phyloP scores from a whole-genome alignment of 495 filamentous ascomycete species.

The Hyaloscypha hepaticicola region DNA sequence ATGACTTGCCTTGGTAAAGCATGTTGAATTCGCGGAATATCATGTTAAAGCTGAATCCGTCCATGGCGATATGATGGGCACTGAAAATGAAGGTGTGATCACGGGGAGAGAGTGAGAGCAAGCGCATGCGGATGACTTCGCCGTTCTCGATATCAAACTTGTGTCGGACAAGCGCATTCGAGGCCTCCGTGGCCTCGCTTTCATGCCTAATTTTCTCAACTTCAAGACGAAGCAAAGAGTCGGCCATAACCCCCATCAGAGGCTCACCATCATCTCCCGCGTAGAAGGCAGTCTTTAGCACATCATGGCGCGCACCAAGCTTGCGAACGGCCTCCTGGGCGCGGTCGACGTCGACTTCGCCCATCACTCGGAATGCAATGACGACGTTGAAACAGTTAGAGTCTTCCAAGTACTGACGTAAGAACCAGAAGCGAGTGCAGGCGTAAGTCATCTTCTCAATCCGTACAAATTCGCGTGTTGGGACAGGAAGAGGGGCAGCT shows the following conservation, averaged over 20 bases:
- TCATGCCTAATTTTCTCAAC: conserved; percentile 11
- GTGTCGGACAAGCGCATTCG: conserved; percentile 16
- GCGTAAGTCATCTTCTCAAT: too few species aligned
- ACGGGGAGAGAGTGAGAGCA: conserved; percentile 16
- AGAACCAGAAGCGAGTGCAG: conserved; percentile 52
- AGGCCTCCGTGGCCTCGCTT: conserved; percentile 26
- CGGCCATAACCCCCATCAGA: conserved; percentile 17
- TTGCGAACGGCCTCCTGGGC: conserved; percentile 14
- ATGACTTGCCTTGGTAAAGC: conserved; percentile 41
- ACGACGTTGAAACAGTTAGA: not conserved
- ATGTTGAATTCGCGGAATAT: conserved; percentile 42
- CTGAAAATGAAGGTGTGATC: conserved; percentile 28
- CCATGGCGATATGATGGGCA: conserved; percentile 48
- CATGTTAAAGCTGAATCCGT: conserved; percentile 45
- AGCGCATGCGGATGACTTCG: conserved; percentile 24
- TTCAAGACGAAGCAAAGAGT: conserved; percentile 23
- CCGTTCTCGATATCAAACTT: conserved; percentile 29
- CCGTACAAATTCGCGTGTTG: too few species aligned
- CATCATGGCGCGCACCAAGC: conserved; percentile 17
- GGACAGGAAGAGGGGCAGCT: too few species aligned
- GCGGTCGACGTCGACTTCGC: not conserved
- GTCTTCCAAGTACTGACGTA: conserved; percentile 31
- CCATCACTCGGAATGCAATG: not conserved
- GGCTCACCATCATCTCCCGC: conserved; percentile 15
- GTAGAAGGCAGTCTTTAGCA: conserved; percentile 31